Conservation (phyloP, 208 protist genomes). For the Hexamita inflata region DNA sequence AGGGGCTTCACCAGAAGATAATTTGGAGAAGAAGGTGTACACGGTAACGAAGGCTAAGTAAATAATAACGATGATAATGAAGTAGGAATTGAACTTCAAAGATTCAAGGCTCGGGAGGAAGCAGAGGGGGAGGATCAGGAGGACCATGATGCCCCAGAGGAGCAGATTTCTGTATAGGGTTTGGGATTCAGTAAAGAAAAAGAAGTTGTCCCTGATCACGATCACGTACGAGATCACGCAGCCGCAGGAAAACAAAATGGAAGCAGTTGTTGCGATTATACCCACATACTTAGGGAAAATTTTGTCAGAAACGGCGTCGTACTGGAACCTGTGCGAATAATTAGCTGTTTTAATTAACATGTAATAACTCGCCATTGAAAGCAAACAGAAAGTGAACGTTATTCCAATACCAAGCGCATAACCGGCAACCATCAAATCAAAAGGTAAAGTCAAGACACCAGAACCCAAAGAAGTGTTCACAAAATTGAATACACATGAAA, state of each 20-base stretch:
- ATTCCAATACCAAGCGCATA: background rate
- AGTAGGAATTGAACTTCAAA: constrained; percentile 5
- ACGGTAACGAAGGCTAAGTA: constrained; percentile 9
- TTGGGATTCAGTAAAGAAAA: background rate
- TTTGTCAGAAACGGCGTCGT: background rate
- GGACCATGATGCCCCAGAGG: background rate
- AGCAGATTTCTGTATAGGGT: background rate
- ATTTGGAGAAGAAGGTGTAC: background rate
- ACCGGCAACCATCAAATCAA: background rate
- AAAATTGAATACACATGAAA: too few species aligned
- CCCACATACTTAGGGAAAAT: background rate
- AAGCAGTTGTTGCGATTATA: background rate
- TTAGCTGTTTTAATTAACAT: background rate
- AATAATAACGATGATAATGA: background rate
- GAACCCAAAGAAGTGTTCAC: constrained; percentile 10
- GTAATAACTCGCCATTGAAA: background rate
- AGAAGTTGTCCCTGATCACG: constrained; percentile 4
- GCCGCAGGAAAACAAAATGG: background rate
- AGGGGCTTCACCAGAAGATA: background rate
- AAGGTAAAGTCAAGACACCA: constrained; percentile 8
- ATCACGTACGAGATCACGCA: background rate
- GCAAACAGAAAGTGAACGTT: background rate
- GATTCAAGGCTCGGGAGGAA: constrained; percentile 14
- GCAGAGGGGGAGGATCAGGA: constrained; percentile 6
- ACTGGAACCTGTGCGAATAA: background rate